Evolutionary conservation across 2,329 filamentous ascomycete genomes (phyloP).

Genomic region (Dothistroma pini): DNA sequence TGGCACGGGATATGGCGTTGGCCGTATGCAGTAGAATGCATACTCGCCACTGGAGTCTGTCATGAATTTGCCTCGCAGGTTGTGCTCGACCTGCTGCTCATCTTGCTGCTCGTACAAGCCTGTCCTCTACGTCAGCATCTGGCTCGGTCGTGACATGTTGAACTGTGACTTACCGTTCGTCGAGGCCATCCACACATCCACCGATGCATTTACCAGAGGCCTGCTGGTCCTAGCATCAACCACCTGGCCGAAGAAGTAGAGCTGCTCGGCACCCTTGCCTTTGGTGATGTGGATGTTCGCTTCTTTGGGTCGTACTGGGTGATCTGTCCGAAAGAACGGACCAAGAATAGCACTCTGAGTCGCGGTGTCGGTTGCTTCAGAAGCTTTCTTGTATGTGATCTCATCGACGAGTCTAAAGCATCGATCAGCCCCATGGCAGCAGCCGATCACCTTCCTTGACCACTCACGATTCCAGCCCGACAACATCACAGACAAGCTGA

Average conservation of each 20-base stretch:
- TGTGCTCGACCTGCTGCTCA: conserved; percentile 64
- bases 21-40: conserved; percentile 26
- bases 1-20: conserved; percentile 23
- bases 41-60: conserved; percentile 48
- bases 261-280: conserved; percentile 51
- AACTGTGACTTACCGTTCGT: conserved; percentile 51
- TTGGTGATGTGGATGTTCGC: conserved; percentile 57
- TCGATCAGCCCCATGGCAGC: background rate
- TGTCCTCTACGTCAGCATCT: conserved; percentile 4
- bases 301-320: conserved; percentile 67
- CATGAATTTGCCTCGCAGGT: conserved; percentile 68
- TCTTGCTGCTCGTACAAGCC: conserved; percentile 68
- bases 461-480: conserved; percentile 50
- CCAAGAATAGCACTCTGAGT: conserved; percentile 79
- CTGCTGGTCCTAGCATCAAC: conserved; percentile 57
- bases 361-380: conserved; percentile 47
- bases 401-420: conserved; percentile 60
- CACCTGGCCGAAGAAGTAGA: conserved; percentile 63
- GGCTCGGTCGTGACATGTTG: conserved; percentile 29
- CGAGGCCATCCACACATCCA: conserved; percentile 61
- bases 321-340: conserved; percentile 75
- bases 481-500: conserved; percentile 56
- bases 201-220: conserved; percentile 59
- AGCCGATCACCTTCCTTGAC: background rate
- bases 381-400: conserved; percentile 66